Evolutionary conservation across 768 basidiomycete species (phyloP).

Genomic region (Tulasnella calospora): DNA sequence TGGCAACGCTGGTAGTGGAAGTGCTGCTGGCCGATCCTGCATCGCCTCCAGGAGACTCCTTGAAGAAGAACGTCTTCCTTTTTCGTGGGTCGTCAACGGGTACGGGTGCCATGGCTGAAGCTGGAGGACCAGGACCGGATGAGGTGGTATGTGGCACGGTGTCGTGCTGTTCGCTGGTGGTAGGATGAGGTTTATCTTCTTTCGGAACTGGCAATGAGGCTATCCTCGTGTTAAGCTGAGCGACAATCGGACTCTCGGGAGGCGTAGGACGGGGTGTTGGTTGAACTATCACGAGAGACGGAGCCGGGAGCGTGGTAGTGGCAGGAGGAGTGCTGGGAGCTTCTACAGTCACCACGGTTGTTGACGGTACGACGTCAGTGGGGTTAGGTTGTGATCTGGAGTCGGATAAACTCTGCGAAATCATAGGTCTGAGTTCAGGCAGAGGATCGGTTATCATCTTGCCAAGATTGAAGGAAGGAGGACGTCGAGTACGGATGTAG

Average conservation of each 20-base stretch:
- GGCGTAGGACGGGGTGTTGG: constrained; percentile 48
- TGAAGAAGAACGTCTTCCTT: constrained; percentile 25
- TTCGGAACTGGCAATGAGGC: constrained; percentile 15
- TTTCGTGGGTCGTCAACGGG: constrained; percentile 22
- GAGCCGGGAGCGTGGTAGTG: constrained; percentile 43
- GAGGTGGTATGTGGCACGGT: constrained; percentile 29
- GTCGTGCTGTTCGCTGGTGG: constrained; percentile 14
- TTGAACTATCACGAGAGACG: constrained; percentile 54
- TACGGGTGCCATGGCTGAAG: constrained; percentile 5
- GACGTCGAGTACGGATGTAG: constrained; percentile 4
- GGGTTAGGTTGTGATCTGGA: background rate
- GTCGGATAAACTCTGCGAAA: constrained; percentile 25
- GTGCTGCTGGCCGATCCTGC: constrained; percentile 6
- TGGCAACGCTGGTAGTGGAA: constrained; percentile 2
- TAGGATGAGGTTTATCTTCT: constrained; percentile 2
- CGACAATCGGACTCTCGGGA: constrained; percentile 53
- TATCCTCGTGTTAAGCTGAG: background rate
- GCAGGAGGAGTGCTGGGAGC: constrained; percentile 33
- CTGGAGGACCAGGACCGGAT: constrained; percentile 31
- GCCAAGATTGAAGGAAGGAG: constrained; percentile 34
- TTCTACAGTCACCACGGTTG: constrained; percentile 33
- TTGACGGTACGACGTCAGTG: constrained; percentile 3
- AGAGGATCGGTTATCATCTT: constrained; percentile 52
- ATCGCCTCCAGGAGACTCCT: constrained; percentile 25
- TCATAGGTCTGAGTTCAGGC: constrained; percentile 37